A percentile compares a stretch with the other conserved stretches of the same genome.
phyloP scores from a whole-genome alignment of 1,139 yeast species.

The Wickerhamiella infanticola region DNA sequence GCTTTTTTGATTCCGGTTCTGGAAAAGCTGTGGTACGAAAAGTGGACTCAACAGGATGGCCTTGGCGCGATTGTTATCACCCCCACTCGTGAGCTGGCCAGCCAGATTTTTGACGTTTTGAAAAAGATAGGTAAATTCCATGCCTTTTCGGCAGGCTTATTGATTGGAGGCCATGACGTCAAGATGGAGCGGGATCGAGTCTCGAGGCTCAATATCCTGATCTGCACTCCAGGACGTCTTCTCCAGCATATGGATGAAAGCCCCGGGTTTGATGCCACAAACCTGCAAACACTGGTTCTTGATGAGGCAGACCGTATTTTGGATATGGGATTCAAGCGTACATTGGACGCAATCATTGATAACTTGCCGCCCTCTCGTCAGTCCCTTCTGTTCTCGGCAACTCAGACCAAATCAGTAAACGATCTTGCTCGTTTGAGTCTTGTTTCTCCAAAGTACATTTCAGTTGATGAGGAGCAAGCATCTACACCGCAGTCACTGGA shows the following conservation, averaged over 20 bases:
- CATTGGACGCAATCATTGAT: constrained; percentile 69
- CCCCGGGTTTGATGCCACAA: constrained; percentile 65
- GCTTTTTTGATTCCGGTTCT: constrained; percentile 80
- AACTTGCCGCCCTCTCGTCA: constrained; percentile 74
- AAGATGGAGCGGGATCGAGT: constrained; percentile 77
- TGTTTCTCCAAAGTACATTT: constrained; percentile 56
- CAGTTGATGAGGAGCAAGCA: constrained; percentile 26
- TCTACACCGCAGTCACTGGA: constrained; percentile 68
- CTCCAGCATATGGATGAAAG: constrained; percentile 93
- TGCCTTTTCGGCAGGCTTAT: constrained; percentile 80
- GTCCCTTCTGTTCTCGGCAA: constrained; percentile 80
- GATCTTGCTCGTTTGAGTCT: constrained; percentile 83
- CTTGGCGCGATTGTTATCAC: constrained; percentile 83
- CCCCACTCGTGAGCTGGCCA: constrained; percentile 89
- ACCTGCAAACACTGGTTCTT: constrained; percentile 65
- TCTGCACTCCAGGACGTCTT: constrained; percentile 93
- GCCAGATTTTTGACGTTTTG: constrained; percentile 84
- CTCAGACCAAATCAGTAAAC: constrained; percentile 75
- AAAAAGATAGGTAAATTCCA: constrained; percentile 69
- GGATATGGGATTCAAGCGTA: constrained; percentile 91
- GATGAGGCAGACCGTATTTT: constrained; percentile 95
- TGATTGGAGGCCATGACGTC: constrained; percentile 94
- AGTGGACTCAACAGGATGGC: constrained; percentile 83
- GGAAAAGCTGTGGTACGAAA: constrained; percentile 53
- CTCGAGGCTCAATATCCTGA: constrained; percentile 65